Base-by-base conservation (phyloP, 2,329 filamentous ascomycete species). In the Xylaria digitata region DNA sequence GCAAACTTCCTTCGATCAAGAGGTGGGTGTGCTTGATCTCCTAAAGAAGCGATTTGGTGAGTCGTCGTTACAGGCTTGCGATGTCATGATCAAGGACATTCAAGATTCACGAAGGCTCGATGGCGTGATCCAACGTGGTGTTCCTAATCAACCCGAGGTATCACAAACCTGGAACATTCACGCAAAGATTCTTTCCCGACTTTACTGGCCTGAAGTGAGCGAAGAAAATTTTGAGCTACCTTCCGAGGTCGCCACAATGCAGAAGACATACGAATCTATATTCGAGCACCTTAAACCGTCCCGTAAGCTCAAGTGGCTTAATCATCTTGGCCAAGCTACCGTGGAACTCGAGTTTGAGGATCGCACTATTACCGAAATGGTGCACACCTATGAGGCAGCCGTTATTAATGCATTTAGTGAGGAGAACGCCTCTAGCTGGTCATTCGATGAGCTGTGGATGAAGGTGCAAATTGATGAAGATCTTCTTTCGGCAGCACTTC, bases 21-120 rank as follows among this genome's bases (percentile, higher is more conserved):
- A 91, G 79, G 87, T 92, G 61, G 90, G 92, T 62, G 92, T 97
- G 4, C 85, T 98, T 6, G 90, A 95, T 64, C 85, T 98, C 9
- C 86, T 99, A 66, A 97, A 97, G 81, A 86, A 92, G 68, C 89
- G 94, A 8, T 94, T 97, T 63, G 95, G 95, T 26, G 93, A 97
- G 71, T 86, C 87, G 32, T 89, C 93, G 17, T 82, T 99, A 52
- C 96, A 98, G 77, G 92, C 92, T 55, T 97, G 94, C 78, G 95
- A 99, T 76, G 96, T 99, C 74, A 99, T 99, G 96, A 87, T 99
- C 64, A 92, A 91, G 70, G 96, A 99, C 77, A 92, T 98, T 42
- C 87, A 92, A 71, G 94, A 97, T 75, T 97, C 94, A 1, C 85
- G 86, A 67, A 86, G 88, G 48, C 87, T 96, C 66, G 92, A 97